Percentiles rank a stretch among this genome's conserved stretches.
phyloP scores from a whole-genome alignment of 306 rosid species.

The Ammopiptanthus mongolicus region DNA sequence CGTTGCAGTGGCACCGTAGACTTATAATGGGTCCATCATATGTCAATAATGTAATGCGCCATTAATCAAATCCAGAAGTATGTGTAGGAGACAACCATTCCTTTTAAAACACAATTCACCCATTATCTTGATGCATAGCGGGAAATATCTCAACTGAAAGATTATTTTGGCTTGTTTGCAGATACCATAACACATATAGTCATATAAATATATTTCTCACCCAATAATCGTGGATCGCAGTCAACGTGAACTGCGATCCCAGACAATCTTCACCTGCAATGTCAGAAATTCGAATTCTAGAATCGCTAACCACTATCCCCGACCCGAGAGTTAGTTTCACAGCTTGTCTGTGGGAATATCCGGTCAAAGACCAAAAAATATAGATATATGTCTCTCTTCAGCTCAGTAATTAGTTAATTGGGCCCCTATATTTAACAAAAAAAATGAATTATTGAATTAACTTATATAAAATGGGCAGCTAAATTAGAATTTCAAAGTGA shows the following conservation, averaged over 20 bases:
- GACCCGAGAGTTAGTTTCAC: too few relatives aligned
- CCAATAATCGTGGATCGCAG: too few relatives aligned
- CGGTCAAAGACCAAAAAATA: too few relatives aligned
- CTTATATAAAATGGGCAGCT: neutral
- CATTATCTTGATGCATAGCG: neutral
- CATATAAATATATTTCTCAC: too few relatives aligned
- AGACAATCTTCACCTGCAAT: too few relatives aligned
- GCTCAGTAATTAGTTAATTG: too few relatives aligned
- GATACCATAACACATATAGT: neutral
- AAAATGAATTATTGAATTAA: neutral
- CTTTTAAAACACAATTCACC: neutral
- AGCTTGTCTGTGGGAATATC: too few relatives aligned
- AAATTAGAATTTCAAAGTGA: neutral
- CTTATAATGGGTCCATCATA: slow-evolving; percentile 9
- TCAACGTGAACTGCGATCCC: too few relatives aligned
- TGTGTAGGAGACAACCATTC: slow-evolving; percentile 21
- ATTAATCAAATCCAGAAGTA: slow-evolving; percentile 13
- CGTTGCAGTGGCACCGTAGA: slow-evolving; percentile 4
- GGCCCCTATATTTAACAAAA: neutral
- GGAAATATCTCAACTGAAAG: neutral
- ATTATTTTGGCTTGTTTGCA: neutral
- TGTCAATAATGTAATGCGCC: slow-evolving; percentile 22
- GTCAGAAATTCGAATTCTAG: too few relatives aligned
- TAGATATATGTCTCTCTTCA: neutral
- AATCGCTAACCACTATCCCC: too few relatives aligned